phyloP scores from a whole-genome alignment of 2,329 filamentous ascomycete species.

The Periconia sp. region DNA sequence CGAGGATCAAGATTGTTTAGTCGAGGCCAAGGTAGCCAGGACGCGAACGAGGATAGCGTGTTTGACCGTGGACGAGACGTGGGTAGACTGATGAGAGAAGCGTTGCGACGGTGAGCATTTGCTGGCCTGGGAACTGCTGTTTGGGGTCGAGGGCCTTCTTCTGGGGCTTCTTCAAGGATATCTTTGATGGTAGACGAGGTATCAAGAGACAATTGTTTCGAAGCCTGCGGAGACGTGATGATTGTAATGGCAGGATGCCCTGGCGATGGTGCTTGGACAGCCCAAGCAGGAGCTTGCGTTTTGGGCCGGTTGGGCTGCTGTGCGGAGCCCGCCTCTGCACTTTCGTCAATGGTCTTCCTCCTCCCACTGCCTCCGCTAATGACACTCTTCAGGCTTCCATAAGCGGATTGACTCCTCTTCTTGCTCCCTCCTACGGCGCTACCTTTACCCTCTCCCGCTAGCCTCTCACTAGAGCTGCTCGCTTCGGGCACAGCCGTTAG shows the following conservation, averaged over 20 bases:
- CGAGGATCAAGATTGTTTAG: conserved; percentile 18
- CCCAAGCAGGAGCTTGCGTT: conserved; percentile 32
- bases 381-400: conserved; percentile 47
- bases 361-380: conserved; percentile 43
- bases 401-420: conserved; percentile 43
- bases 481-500: conserved; percentile 56
- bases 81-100: conserved; percentile 30
- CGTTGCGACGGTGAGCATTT: conserved; percentile 26
- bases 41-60: conserved; percentile 38
- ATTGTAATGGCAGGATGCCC: conserved; percentile 41
- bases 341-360: conserved; percentile 28
- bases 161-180: conserved; percentile 15
- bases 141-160: conserved; percentile 16
- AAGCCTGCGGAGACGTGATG: conserved; percentile 37
- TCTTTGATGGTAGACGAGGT: conserved; percentile 35
- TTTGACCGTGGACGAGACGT: conserved; percentile 27
- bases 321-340: conserved; percentile 21
- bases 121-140: conserved; percentile 12
- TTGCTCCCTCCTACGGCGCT: conserved; percentile 18
- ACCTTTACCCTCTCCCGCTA: conserved; percentile 37
- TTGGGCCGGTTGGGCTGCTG: conserved; percentile 14
- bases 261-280: conserved; percentile 30
- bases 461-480: conserved; percentile 52
- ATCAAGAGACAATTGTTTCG: conserved; percentile 44
- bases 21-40: conserved; percentile 46